phyloP scores from a whole-genome alignment of 2,329 filamentous ascomycete genomes.

The Graphilbum sp. region DNA sequence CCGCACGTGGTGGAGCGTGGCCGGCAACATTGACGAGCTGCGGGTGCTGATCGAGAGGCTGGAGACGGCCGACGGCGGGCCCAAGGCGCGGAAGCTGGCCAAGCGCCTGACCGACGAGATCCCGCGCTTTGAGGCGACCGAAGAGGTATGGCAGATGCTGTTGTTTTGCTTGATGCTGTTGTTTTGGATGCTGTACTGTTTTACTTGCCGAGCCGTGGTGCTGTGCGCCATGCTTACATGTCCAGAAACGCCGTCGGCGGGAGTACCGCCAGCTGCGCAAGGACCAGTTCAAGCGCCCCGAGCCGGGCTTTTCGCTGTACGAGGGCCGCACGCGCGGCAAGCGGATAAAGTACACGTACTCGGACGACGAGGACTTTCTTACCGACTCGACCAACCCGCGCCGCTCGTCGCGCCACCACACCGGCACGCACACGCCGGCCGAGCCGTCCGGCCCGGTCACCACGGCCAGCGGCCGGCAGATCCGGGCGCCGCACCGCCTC shows the following conservation, averaged over 20 bases:
- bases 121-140: constrained; percentile 80
- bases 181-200: no score
- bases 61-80: constrained; percentile 58
- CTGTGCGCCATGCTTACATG: no score
- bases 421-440: constrained; percentile 54
- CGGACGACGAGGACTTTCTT: constrained; percentile 63
- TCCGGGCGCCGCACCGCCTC: constrained; percentile 50
- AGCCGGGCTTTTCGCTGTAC: constrained; percentile 82
- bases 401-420: constrained; percentile 56
- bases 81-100: constrained; percentile 62
- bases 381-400: constrained; percentile 45
- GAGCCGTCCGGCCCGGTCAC: constrained; percentile 46
- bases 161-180: neutral
- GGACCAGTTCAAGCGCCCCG: constrained; percentile 72
- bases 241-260: constrained; percentile 81
- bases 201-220: no score
- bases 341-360: constrained; percentile 90
- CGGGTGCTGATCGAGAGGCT: constrained; percentile 61
- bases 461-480: constrained; percentile 78
- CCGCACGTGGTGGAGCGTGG: constrained; percentile 81
- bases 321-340: constrained; percentile 94
- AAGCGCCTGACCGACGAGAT: constrained; percentile 65
- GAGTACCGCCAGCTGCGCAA: constrained; percentile 81
- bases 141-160: constrained; percentile 52
- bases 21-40: constrained; percentile 78